phyloP scores from a whole-genome alignment of 768 basidiomycete genomes.

The Suillus cothurnatus region DNA sequence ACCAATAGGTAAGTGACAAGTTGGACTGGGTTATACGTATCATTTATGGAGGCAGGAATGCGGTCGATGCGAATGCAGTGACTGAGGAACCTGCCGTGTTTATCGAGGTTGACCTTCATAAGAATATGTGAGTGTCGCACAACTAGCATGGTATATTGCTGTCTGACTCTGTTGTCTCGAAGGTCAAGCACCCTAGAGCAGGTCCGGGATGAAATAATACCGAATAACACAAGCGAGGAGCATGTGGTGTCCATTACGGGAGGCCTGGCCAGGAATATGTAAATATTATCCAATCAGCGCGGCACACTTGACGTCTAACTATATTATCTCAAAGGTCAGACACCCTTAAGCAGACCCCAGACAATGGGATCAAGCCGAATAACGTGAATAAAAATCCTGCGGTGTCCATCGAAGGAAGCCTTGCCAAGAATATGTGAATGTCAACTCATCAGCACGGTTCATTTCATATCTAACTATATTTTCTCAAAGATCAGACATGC shows the following conservation, averaged over 20 bases:
- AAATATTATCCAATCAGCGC: not conserved
- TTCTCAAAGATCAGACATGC: not conserved
- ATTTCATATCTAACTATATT: not conserved
- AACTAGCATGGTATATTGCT: not conserved
- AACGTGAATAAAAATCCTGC: not conserved
- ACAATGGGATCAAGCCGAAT: not conserved
- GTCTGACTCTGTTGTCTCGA: not conserved
- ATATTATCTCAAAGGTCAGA: not conserved
- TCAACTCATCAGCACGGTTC: not conserved
- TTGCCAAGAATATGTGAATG: not conserved
- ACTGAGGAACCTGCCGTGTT: not conserved
- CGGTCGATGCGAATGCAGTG: too few species aligned
- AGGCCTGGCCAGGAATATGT: not conserved
- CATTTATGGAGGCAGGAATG: not conserved
- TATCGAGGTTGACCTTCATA: not conserved
- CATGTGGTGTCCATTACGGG: not conserved
- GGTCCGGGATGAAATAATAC: not conserved
- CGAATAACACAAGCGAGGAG: not conserved
- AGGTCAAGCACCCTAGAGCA: not conserved
- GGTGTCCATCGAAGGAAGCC: not conserved
- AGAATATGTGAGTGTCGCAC: not conserved
- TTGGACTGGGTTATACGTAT: not conserved
- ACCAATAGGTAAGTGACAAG: not conserved
- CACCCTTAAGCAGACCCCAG: too few species aligned
- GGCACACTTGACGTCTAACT: not conserved